A percentile compares a stretch with the other conserved stretches of the same genome.
These are phyloP conservation scores for Beverwykella pulmonaria DNA, from an alignment of 495 filamentous ascomycete genomes.

Conservation along the genomic window DNA sequence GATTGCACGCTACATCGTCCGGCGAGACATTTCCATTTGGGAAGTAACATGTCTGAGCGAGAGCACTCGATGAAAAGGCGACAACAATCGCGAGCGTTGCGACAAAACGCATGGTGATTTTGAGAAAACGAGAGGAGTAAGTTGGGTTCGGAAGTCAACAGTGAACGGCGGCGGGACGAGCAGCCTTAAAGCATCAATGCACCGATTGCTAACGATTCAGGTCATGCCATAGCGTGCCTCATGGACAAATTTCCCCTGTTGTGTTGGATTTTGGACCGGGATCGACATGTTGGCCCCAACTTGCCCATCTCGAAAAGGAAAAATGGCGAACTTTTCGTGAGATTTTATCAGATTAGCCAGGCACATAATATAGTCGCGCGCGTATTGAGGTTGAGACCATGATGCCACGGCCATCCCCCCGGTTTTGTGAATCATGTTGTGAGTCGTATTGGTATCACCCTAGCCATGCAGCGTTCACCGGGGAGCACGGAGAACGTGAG, in stretches of 20 bases:
- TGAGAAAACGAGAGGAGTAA: not conserved
- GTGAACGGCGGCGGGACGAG: not conserved
- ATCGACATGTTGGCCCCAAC: not conserved
- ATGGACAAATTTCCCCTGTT: not conserved
- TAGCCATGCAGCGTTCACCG: no score
- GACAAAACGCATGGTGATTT: conserved; percentile 10
- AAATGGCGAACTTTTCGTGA: no score
- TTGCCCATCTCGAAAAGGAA: no score
- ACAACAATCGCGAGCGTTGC: conserved; percentile 3
- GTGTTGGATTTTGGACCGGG: not conserved
- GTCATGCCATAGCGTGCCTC: not conserved
- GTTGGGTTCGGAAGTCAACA: not conserved
- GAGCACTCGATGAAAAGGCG: not conserved
- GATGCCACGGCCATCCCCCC: no score
- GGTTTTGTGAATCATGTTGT: no score
- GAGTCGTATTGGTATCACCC: no score
- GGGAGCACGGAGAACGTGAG: no score
- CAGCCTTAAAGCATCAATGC: conserved; percentile 12
- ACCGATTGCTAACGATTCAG: not conserved
- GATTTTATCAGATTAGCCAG: no score
- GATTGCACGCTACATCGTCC: conserved; percentile 21
- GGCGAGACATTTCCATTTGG: conserved; percentile 1
- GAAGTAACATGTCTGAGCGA: conserved; percentile 16
- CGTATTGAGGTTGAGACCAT: no score
- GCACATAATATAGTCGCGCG: no score